Evolutionary conservation across 140 eudicot species (phyloP).

Genomic region (Flaveria floridana): DNA sequence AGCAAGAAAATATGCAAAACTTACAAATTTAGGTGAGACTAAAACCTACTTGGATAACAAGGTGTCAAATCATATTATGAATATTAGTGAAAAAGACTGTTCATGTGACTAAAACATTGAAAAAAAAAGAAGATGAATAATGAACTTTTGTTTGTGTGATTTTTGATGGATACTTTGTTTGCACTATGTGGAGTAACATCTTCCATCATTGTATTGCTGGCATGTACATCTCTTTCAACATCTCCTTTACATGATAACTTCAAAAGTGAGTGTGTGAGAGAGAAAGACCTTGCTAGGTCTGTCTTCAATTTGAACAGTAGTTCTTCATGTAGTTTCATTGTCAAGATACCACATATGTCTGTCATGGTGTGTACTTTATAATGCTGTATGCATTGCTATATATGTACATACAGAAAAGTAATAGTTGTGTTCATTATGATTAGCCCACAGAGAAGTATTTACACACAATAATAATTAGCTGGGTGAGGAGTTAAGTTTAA

Average conservation of each 20-base stretch:
- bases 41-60: conserved; percentile 25
- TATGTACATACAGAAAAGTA: conserved; percentile 9
- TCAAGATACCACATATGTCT: conserved; percentile 24
- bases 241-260: conserved; percentile 43
- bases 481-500: background rate
- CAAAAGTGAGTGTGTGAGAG: conserved; percentile 41
- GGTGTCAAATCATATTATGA: conserved; percentile 36
- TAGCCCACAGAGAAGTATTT: background rate
- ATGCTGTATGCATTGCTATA: conserved; percentile 28
- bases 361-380: conserved; percentile 27
- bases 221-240: conserved; percentile 48
- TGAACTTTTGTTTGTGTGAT: conserved; percentile 39
- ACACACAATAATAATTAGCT: background rate
- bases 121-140: conserved; percentile 27
- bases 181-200: conserved; percentile 52
- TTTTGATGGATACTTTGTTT: conserved; percentile 44
- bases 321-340: conserved; percentile 37
- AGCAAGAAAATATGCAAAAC: conserved; percentile 37
- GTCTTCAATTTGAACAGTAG: conserved; percentile 30
- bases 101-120: conserved; percentile 30
- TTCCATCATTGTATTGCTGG: conserved; percentile 41
- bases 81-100: conserved; percentile 36
- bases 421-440: background rate
- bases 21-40: conserved; percentile 29
- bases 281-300: conserved; percentile 28